These are phyloP conservation scores for Inga laurina DNA, from an alignment of 306 rosid species.

Conservation along the genomic window DNA sequence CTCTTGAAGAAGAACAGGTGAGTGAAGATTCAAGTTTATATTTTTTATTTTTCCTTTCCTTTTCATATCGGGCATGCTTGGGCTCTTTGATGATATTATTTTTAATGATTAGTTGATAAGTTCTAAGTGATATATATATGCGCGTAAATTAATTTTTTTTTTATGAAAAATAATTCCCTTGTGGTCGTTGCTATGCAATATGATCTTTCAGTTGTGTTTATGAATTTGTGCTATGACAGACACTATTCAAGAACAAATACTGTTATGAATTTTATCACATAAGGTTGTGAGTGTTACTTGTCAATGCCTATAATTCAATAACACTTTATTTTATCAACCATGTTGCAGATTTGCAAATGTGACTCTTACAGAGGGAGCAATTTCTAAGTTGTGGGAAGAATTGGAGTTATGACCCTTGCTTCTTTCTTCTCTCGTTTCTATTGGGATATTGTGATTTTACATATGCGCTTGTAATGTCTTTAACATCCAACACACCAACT, in stretches of 20 bases:
- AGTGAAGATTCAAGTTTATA: neutral
- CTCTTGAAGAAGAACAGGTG: slow-evolving; percentile 91
- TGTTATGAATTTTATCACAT: neutral
- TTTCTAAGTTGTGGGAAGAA: neutral
- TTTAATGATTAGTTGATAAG: neutral
- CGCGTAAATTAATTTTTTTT: neutral
- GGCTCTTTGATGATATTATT: neutral
- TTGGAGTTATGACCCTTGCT: slow-evolving; percentile 1
- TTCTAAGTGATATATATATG: neutral
- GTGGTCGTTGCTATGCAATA: neutral
- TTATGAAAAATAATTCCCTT: neutral
- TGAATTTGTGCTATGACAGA: neutral
- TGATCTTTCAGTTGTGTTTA: neutral
- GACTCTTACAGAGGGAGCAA: neutral
- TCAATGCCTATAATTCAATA: neutral
- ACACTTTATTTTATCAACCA: neutral
- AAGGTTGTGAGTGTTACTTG: neutral
- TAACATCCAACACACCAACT: neutral
- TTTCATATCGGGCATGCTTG: neutral
- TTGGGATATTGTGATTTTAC: neutral
- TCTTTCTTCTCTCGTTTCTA: neutral
- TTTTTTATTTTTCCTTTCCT: neutral
- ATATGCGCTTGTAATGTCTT: neutral
- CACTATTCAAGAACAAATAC: neutral
- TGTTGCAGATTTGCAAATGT: slow-evolving; percentile 6